Conservation (phyloP, 2,329 filamentous ascomycete genomes). For the Cylindrodendrum hubeiense region DNA sequence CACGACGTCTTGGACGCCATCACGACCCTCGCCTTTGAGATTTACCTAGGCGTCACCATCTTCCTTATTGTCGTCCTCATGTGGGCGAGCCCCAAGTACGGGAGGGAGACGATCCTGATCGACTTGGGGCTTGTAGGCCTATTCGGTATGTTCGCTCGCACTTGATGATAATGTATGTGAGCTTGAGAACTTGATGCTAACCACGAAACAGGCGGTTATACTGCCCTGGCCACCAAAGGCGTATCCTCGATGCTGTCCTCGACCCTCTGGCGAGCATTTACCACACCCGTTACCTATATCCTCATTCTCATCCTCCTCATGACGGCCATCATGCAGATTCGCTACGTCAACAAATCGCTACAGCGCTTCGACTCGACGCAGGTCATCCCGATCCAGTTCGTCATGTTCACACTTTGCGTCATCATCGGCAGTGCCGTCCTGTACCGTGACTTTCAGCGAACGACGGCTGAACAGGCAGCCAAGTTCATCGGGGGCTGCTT, state of each 20-base stretch:
- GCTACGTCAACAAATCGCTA: conserved; percentile 89
- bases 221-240: conserved; percentile 95
- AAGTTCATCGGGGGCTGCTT: conserved; percentile 94
- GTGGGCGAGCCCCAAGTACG: conserved; percentile 86
- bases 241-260: conserved; percentile 95
- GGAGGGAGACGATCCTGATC: conserved; percentile 88
- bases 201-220: conserved; percentile 81
- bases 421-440: conserved; percentile 94
- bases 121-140: conserved; percentile 93
- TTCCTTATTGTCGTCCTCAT: conserved; percentile 81
- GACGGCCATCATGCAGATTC: conserved; percentile 96
- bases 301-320: conserved; percentile 82
- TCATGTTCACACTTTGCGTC: conserved; percentile 94
- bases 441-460: conserved; percentile 94
- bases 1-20: conserved; percentile 92
- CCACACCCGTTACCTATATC: conserved; percentile 91
- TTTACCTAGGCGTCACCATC: conserved; percentile 85
- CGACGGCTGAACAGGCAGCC: conserved; percentile 76
- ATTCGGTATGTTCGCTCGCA: conserved; percentile 75
- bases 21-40: conserved; percentile 87
- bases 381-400: conserved; percentile 98
- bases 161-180: conserved; percentile 6
- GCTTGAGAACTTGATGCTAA: conserved; percentile 19
- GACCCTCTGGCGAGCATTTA: conserved; percentile 87
- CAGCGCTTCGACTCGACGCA: conserved; percentile 97